These are phyloP conservation scores for Brassica carinata DNA, from an alignment of 345 rosid genomes.

Conservation along the genomic window DNA sequence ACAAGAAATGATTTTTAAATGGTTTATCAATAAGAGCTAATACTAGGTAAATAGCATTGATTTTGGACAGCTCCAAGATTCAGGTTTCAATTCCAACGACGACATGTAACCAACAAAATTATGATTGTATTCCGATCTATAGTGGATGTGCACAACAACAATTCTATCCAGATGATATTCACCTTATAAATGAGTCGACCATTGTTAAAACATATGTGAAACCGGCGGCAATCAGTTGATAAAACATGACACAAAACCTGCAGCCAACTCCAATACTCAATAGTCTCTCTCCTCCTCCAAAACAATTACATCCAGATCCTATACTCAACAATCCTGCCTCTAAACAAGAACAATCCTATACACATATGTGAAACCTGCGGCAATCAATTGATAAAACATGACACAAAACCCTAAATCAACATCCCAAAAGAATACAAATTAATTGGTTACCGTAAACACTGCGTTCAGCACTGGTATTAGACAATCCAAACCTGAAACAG, in stretches of 20 bases:
- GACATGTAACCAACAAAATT: too few relatives aligned
- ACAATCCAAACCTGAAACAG: slow-evolving; percentile 3
- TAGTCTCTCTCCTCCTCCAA: too few relatives aligned
- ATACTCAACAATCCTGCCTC: background rate
- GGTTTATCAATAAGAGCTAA: background rate
- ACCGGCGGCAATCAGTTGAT: background rate
- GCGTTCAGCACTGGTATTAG: background rate
- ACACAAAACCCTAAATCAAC: background rate
- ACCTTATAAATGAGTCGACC: too few relatives aligned
- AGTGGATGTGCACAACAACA: too few relatives aligned
- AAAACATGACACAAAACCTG: background rate
- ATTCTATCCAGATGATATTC: too few relatives aligned
- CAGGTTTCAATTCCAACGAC: background rate
- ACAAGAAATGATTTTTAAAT: background rate
- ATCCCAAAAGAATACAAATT: background rate
- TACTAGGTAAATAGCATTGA: background rate
- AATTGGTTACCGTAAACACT: background rate
- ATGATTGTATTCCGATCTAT: too few relatives aligned
- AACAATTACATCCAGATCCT: too few relatives aligned
- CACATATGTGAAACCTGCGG: background rate
- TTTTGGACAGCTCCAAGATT: background rate
- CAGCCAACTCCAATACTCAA: too few relatives aligned
- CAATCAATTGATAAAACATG: background rate
- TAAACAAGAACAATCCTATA: background rate
- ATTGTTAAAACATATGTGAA: background rate